Percentiles rank a stretch among this genome's conserved stretches.
Conservation (phyloP, 495 filamentous ascomycete species). For the Penicillium arizonense region DNA sequence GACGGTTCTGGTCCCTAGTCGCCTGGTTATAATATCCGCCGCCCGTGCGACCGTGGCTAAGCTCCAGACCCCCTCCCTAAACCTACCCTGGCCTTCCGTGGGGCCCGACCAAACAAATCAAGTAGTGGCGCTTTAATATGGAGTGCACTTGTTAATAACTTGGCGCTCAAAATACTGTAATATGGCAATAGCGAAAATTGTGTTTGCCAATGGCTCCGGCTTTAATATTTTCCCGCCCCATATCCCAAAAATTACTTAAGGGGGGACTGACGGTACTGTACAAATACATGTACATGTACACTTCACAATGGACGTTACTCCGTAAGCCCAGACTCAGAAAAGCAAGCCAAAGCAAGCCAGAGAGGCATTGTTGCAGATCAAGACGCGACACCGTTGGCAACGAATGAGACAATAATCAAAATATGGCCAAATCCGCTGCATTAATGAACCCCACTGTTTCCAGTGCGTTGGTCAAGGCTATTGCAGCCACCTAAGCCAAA, state of each 20-base stretch:
- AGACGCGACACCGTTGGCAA: not conserved
- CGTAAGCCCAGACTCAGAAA: too few relatives aligned
- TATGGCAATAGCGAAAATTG: not conserved
- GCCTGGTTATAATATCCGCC: not conserved
- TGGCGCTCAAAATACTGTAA: not conserved
- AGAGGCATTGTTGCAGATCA: not conserved
- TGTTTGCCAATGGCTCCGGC: not conserved
- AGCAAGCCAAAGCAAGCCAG: too few relatives aligned
- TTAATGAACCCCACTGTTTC: not conserved
- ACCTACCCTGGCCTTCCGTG: not conserved
- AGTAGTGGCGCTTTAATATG: not conserved
- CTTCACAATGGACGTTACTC: too few relatives aligned
- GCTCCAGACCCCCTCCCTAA: not conserved
- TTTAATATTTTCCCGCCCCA: not conserved
- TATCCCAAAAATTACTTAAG: not conserved
- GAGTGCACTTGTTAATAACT: not conserved
- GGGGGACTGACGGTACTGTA: too few relatives aligned
- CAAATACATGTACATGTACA: too few relatives aligned
- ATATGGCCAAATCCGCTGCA: slow-evolving; percentile 1
- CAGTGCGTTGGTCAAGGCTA: not conserved
- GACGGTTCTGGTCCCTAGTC: slow-evolving; percentile 2
- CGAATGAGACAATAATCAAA: not conserved
- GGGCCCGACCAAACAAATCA: not conserved
- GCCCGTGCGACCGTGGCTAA: not conserved
- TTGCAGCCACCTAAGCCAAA: slow-evolving; percentile 6